phyloP scores from a whole-genome alignment of 2,329 filamentous ascomycete genomes.

The Graphium sp. region DNA sequence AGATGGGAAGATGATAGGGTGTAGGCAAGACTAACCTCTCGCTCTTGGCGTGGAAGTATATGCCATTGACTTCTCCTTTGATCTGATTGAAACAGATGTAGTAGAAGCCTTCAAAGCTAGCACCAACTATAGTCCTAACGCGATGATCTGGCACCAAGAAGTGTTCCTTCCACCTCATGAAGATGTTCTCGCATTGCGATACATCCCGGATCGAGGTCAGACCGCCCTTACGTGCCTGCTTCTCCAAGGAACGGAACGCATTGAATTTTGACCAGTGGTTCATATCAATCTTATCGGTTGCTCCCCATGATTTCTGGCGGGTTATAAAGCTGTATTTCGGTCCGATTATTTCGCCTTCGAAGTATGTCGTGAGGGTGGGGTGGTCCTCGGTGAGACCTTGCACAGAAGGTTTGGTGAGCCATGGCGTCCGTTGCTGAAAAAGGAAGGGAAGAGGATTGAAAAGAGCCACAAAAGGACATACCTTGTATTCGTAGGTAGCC shows the following conservation, averaged over 20 bases:
- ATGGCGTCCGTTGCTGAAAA: conserved; percentile 1
- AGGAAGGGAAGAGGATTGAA: conserved; percentile 3
- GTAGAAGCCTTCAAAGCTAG: conserved; percentile 96
- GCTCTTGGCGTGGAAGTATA: conserved; percentile 96
- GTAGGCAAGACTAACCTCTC: conserved; percentile 56
- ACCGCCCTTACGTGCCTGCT: conserved; percentile 40
- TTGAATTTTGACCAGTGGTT: conserved; percentile 87
- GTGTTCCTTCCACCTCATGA: conserved; percentile 99
- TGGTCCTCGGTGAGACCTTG: conserved; percentile 90
- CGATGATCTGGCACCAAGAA: conserved; percentile 92
- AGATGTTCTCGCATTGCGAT: conserved; percentile 71
- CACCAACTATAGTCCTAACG: conserved; percentile 77
- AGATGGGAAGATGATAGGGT: not conserved
- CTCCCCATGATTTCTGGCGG: conserved; percentile 78
- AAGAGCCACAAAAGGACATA: conserved; percentile 17
- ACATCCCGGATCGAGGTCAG: conserved; percentile 47
- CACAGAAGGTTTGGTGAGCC: conserved; percentile 7
- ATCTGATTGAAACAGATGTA: conserved; percentile 98
- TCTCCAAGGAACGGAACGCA: conserved; percentile 62
- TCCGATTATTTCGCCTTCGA: conserved; percentile 95
- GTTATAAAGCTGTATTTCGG: conserved; percentile 90
- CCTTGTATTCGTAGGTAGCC: conserved; percentile 94
- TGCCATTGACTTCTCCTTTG: conserved; percentile 71
- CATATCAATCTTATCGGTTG: conserved; percentile 77
- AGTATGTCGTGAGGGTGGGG: conserved; percentile 94